Conservation (phyloP, 2,329 filamentous ascomycete species). For the Sporothrix mexicana region DNA sequence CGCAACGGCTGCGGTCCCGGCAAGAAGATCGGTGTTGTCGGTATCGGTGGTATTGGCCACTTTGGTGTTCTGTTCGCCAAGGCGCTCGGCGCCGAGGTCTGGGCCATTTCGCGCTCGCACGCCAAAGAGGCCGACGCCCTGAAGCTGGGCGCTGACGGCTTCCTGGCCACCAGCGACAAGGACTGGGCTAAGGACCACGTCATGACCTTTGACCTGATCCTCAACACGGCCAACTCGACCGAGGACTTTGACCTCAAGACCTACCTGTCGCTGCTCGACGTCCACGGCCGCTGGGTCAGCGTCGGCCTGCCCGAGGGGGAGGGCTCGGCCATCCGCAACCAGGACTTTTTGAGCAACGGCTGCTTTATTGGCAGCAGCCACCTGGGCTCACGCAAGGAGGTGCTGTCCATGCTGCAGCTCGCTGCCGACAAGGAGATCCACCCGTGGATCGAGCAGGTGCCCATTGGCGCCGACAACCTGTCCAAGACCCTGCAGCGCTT, state of each 20-base stretch:
- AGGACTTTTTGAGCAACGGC: constrained; percentile 77
- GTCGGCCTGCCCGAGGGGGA: constrained; percentile 81
- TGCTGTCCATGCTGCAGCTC: constrained; percentile 73
- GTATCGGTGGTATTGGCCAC: constrained; percentile 74
- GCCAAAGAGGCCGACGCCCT: constrained; percentile 64
- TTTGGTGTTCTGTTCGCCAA: constrained; percentile 73
- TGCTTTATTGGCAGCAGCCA: constrained; percentile 74
- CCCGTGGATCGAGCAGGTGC: constrained; percentile 74
- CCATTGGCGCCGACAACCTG: constrained; percentile 74
- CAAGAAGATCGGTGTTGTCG: constrained; percentile 78
- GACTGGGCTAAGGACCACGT: constrained; percentile 63
- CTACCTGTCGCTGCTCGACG: constrained; percentile 80
- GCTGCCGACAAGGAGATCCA: constrained; percentile 72
- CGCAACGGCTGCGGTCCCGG: constrained; percentile 77
- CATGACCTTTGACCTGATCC: constrained; percentile 75
- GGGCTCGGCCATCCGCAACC: constrained; percentile 71
- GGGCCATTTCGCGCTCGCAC: constrained; percentile 65
- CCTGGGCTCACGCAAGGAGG: constrained; percentile 72
- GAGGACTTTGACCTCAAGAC: constrained; percentile 70
- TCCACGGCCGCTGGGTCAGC: constrained; percentile 79
- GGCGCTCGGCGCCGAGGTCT: constrained; percentile 67
- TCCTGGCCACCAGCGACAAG: constrained; percentile 62
- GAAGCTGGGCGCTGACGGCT: constrained; percentile 66
- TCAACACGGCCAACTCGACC: constrained; percentile 75
- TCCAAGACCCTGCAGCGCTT: constrained; percentile 72